These are phyloP conservation scores for Eudorina sp. DNA, from an alignment of 139 green algal genomes.

Conservation along the genomic window DNA sequence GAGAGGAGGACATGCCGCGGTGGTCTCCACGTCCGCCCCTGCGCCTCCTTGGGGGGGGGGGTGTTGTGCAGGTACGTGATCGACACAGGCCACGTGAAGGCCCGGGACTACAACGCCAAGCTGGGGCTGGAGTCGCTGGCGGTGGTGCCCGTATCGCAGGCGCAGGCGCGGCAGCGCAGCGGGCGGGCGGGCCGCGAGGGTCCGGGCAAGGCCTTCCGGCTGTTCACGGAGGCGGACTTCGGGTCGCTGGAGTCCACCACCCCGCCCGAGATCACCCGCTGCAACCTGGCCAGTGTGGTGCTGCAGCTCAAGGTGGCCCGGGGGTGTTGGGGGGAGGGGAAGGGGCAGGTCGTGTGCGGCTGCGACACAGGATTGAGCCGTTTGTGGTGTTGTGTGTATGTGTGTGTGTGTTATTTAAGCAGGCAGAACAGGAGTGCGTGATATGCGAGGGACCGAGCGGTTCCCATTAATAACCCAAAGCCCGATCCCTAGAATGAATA, in stretches of 20 bases:
- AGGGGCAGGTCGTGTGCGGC: neutral
- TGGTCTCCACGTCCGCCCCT: no score
- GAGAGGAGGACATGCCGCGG: no score
- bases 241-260: constrained; percentile 70
- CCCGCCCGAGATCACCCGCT: constrained; percentile 88
- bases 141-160: constrained; percentile 77
- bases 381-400: no score
- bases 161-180: constrained; percentile 89
- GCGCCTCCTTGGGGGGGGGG: no score
- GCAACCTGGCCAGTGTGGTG: constrained; percentile 84
- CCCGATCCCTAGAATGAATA: no score
- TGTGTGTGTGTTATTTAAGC: no score
- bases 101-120: constrained; percentile 80
- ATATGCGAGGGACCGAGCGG: no score
- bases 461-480: no score
- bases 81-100: constrained; percentile 89
- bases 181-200: constrained; percentile 89
- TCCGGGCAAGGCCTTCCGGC: constrained; percentile 90
- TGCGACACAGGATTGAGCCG: no score
- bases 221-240: constrained; percentile 93
- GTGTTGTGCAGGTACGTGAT: constrained; percentile 84
- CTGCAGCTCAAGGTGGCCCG: constrained; percentile 72
- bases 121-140: constrained; percentile 86
- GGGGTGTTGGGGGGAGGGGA: neutral
- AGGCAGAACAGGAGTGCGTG: no score